These are phyloP conservation scores for Mollisia scopiformis DNA, from an alignment of 2,329 filamentous ascomycete genomes.

Conservation along the genomic window DNA sequence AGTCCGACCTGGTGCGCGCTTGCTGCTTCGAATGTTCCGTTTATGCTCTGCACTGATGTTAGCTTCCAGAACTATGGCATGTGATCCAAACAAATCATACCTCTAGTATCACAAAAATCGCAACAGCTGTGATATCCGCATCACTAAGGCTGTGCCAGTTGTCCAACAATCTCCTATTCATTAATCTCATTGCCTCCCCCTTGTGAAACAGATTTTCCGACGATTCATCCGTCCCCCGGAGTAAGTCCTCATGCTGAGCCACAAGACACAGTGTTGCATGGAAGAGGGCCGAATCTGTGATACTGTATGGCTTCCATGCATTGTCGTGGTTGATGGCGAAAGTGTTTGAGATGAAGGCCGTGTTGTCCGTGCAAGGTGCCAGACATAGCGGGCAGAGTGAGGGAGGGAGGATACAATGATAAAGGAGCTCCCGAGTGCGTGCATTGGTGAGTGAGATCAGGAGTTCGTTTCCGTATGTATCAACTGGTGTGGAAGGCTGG, in stretches of 20 bases:
- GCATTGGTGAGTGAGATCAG: background rate
- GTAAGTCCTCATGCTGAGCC: constrained; percentile 14
- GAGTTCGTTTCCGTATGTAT: background rate
- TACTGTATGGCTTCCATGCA: constrained; percentile 10
- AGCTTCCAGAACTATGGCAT: background rate
- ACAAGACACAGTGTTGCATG: constrained; percentile 14
- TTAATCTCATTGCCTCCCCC: constrained; percentile 18
- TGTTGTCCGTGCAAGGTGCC: constrained; percentile 4
- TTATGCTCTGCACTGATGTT: background rate
- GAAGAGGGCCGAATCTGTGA: constrained; percentile 5
- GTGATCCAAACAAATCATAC: background rate
- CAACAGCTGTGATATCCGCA: background rate
- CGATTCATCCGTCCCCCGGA: constrained; percentile 7
- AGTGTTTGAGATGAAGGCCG: constrained; percentile 3
- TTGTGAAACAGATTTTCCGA: constrained; percentile 10
- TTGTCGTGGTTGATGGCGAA: constrained; percentile 11
- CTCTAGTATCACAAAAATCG: background rate
- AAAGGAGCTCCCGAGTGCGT: constrained; percentile 7
- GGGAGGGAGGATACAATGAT: constrained; percentile 4
- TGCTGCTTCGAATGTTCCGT: constrained; percentile 8
- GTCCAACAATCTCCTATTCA: constrained; percentile 6
- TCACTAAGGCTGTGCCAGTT: background rate
- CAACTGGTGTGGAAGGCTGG: background rate
- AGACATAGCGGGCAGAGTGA: background rate
- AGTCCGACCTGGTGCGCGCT: constrained; percentile 5